Base-by-base conservation (phyloP, 2,329 filamentous ascomycete species). In the Colletotrichum camelliae region DNA sequence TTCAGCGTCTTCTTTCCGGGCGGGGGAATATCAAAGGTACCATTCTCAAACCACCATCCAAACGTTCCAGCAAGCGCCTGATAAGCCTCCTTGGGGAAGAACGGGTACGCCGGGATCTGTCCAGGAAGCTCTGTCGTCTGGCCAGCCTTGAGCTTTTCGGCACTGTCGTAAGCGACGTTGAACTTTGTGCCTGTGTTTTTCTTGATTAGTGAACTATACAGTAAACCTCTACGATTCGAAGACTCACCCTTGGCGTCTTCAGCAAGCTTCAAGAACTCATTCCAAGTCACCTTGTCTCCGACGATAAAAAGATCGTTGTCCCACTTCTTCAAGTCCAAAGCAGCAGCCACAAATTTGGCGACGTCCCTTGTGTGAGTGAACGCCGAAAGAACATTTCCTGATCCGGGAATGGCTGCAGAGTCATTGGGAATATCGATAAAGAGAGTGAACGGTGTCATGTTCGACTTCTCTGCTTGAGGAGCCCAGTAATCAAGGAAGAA, bases 321-420 rank as follows among this genome's bases (percentile, higher is more conserved):
- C 89, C 89, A 90, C 27, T 82, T 82, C 4, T 84, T 78, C 27
- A 86, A 75, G n/a, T 84, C 83, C 16, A 91, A 77, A 5, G 83
- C 72, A 6, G 82, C 83, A 9, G 83, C 85, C 7, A 89, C 83
- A 70, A 88, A 90, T 43, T 80, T 83, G 4, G 85, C 88, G 55
- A 91, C 81, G 78, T 91, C 89, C 6, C 80, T 80, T 1, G 85
- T 88, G 77, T 90, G 87, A 0, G 88, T 91, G 79, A 89, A 87
- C 4, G 83, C 80, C 10, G 88, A 82, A 4, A 80, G 80, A 7
- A 81, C 83, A n/a, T 87, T 82, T 0, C 90, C 90, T 27, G 85
- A 82, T 0, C 88, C 88, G 0, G 89, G 89, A 24, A 90, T 86
- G 13, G 85, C 87, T 1, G 89, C 89, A 4, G 80, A 81, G 15